Evolutionary conservation across 1,284 basidiomycete species (phyloP), one percentile per base, ranked within the genome.

Genomic region (Apiotrichum domesticum): DNA sequence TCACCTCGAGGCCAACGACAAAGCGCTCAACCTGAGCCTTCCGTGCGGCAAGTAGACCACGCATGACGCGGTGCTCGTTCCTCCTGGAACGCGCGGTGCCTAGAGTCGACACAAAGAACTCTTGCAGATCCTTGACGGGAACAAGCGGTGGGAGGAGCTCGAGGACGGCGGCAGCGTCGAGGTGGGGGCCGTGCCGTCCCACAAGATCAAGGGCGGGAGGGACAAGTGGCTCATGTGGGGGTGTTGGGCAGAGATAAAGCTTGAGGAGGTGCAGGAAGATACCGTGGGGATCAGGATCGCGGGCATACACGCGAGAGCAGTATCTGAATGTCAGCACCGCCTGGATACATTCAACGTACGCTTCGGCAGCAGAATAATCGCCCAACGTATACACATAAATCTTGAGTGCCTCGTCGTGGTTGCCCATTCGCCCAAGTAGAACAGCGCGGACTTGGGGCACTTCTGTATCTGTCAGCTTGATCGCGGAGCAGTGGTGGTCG

Each of bases 371-470:
- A 11, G 77, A 62, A 70, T 87, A 88, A 69, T 95, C 88, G 39
- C 85, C 81, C 34, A 97, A 79, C 46, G 85, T 84, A 69, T 95
- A 87, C 1, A 94, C 92, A 72, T 98, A 98, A 33, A 96, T 84
- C 68, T 90, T 87, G 32, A 99, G 82, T 0, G 95, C 95, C 58
- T 87, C 89, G 65, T 95, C 90, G 67, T 98, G 93, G 58, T 90
- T 85, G 0, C 90, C 91, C 58, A 98, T 81, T 21, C 88, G 83
- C 3, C 95, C 96, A 4, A 98, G 79, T 3, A 98, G 80, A 55
- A 95, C 84, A 0, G 96, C 95, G 41, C 92, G 85, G 1, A 90
- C 90, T 71, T 95, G 89, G 58, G 83, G 89, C 50, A 93, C 79
- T 63, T 90, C 90, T 87, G 70, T 62, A 14, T 15, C 35, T 6